Evolutionary conservation across 345 rosid species (phyloP), one percentile per base, ranked within the genome.

Genomic region (Lepidium africanum): DNA sequence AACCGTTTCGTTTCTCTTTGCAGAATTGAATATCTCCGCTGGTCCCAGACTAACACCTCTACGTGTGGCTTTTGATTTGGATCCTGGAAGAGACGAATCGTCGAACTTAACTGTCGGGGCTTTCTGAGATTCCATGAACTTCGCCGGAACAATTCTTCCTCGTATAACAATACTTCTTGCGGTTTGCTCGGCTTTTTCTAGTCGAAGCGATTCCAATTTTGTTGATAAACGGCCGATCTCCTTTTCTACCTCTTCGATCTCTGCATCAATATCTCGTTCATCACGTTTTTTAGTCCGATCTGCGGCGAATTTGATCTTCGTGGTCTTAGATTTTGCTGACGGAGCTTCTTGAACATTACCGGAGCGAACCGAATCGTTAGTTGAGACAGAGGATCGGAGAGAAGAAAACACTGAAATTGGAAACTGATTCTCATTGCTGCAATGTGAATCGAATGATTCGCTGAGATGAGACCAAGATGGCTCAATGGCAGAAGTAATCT

Each of bases 31-130:
- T 9, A 94, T 89, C 86, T 94, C 97, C 14, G 78, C 77, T 4
- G 99, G 99, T 42, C 99, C 95, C 52, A 94, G 50, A 69, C 99
- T 94, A 17, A 89, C 76, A 3, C 97, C 99, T 77, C 97, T 81
- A 2, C 96, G 81, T 4, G 54, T 79, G 47, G 77, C 7, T 67
- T 69, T 85, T 6, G 81, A 23, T 76, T 83, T 81, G 17, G 82
- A 42, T 35, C 76, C 80, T 6, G 85, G 61, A 43, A 79, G 32
- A 35, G 67, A 59, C 3, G 83, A 71, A 8, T 85, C 90, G 2
- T 83, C 89, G n/a, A 71, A 59, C 27, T 71, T 81, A 48, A 69
- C 70, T 27, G 69, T 65, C 68, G 71, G 85, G 59, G 66, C 86
- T 69, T 80, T 90, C 77, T 69, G 85, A 9, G 77, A 17, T 81